These are phyloP conservation scores for Jatropha podagrica DNA, from an alignment of 441 rosid genomes.

Conservation along the genomic window DNA sequence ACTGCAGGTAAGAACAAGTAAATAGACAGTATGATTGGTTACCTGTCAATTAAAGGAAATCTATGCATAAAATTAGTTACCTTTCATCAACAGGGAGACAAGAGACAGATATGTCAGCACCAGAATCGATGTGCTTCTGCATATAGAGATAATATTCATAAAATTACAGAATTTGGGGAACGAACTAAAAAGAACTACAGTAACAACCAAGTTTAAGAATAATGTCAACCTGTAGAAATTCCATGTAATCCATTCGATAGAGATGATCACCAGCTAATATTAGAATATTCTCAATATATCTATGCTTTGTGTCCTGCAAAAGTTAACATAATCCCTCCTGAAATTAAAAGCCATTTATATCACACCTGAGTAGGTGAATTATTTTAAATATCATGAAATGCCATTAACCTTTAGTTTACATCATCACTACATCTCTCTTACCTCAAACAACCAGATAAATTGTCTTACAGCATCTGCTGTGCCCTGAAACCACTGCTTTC, in stretches of 20 bases:
- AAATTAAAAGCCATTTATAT: neutral
- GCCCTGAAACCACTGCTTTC: constrained; percentile 92
- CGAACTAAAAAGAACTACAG: neutral
- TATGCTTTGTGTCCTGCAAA: constrained; percentile 66
- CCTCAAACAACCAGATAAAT: constrained; percentile 83
- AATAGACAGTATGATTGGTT: constrained; percentile 12
- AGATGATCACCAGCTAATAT: constrained; percentile 88
- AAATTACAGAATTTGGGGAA: neutral
- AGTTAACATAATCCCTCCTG: constrained; percentile 1
- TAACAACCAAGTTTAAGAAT: constrained; percentile 8
- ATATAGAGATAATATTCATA: constrained; percentile 16
- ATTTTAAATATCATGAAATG: neutral
- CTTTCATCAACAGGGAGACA: constrained; percentile 73
- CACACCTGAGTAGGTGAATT: neutral
- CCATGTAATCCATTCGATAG: constrained; percentile 87
- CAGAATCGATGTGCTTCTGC: constrained; percentile 76
- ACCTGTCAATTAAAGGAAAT: constrained; percentile 37
- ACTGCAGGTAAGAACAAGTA: constrained; percentile 33
- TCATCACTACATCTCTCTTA: constrained; percentile 13
- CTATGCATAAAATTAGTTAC: constrained; percentile 31
- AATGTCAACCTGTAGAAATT: constrained; percentile 63
- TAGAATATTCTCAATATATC: constrained; percentile 73
- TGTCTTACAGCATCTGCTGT: constrained; percentile 96
- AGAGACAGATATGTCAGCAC: constrained; percentile 77
- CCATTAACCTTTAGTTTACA: constrained; percentile 1